These are phyloP conservation scores for Niveomyces coronatus DNA, from an alignment of 2,329 filamentous ascomycete genomes.

Conservation along the genomic window DNA sequence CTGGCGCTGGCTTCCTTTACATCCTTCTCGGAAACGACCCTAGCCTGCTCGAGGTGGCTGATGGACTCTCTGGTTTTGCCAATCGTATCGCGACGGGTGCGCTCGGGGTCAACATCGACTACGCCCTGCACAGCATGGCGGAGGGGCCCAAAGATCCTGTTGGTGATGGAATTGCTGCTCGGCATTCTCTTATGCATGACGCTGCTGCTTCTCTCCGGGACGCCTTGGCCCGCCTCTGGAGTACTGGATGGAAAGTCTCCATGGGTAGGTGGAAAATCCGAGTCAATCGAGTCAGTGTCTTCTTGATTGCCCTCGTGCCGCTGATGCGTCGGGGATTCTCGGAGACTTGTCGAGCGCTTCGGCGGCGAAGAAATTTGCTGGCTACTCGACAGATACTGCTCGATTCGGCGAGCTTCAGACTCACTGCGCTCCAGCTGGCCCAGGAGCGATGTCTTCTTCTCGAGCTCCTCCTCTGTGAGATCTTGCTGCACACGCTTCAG, in stretches of 20 bases:
- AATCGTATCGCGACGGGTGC: conserved; percentile 84
- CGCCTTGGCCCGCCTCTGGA: conserved; percentile 65
- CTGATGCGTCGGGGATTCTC: conserved; percentile 39
- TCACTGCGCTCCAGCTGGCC: conserved; percentile 91
- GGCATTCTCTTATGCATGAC: conserved; percentile 63
- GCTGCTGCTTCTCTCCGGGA: conserved; percentile 43
- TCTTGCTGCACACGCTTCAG: conserved; percentile 95
- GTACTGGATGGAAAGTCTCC: conserved; percentile 54
- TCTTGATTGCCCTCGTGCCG: conserved; percentile 51
- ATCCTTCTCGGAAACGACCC: conserved; percentile 79
- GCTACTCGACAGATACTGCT: conserved; percentile 76
- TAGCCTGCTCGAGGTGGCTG: conserved; percentile 76
- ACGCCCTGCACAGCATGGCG: conserved; percentile 94
- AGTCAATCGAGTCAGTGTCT: conserved; percentile 86
- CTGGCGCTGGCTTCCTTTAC: conserved; percentile 87
- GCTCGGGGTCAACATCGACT: conserved; percentile 89
- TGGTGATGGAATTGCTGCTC: conserved; percentile 83
- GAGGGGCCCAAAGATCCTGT: conserved; percentile 88
- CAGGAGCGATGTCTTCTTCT: conserved; percentile 73
- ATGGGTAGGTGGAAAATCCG: conserved; percentile 87
- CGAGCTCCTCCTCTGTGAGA: conserved; percentile 87
- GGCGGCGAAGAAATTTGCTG: conserved; percentile 52
- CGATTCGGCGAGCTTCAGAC: conserved; percentile 82
- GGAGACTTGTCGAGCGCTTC: conserved; percentile 52
- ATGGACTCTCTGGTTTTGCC: conserved; percentile 91